phyloP scores from a whole-genome alignment of 2,329 filamentous ascomycete genomes.

The Lizonia empirigonia region DNA sequence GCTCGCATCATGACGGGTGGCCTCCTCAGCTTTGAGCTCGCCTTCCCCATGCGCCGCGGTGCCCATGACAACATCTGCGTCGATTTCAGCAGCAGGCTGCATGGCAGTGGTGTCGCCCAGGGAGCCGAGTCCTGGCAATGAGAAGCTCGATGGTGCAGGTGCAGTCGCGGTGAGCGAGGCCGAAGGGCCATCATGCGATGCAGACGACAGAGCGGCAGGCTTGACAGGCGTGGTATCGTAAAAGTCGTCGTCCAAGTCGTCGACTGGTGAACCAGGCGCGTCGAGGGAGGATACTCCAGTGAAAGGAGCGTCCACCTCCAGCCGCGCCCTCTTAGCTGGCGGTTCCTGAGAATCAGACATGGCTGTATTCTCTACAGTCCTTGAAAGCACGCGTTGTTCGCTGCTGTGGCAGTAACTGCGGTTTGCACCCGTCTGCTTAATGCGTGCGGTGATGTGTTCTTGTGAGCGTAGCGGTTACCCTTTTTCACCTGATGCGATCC shows the following conservation, averaged over 20 bases:
- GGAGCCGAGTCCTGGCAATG: constrained; percentile 46
- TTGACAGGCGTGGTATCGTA: constrained; percentile 45
- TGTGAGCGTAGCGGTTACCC: constrained; percentile 28
- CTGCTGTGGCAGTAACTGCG: constrained; percentile 35
- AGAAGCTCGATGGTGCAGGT: constrained; percentile 33
- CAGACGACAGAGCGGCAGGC: constrained; percentile 27
- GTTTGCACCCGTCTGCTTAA: constrained; percentile 36
- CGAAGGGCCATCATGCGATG: constrained; percentile 23
- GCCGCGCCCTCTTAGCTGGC: constrained; percentile 51
- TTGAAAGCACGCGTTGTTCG: constrained; percentile 33
- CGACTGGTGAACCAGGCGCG: constrained; percentile 47
- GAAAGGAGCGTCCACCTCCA: constrained; percentile 46
- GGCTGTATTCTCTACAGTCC: constrained; percentile 33
- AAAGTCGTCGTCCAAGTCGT: constrained; percentile 49
- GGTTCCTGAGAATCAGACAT: constrained; percentile 47
- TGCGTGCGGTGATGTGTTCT: constrained; percentile 34
- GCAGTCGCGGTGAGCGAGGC: constrained; percentile 30
- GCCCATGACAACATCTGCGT: constrained; percentile 22
- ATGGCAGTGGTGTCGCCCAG: constrained; percentile 30
- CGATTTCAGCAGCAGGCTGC: constrained; percentile 24
- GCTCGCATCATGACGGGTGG: constrained; percentile 36
- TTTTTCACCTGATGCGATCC: constrained; percentile 30
- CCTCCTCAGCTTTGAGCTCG: constrained; percentile 42
- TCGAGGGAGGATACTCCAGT: constrained; percentile 43
- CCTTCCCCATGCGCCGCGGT: constrained; percentile 39